These are phyloP conservation scores for Torulaspora indica DNA, from an alignment of 805 yeast species.

Conservation along the genomic window DNA sequence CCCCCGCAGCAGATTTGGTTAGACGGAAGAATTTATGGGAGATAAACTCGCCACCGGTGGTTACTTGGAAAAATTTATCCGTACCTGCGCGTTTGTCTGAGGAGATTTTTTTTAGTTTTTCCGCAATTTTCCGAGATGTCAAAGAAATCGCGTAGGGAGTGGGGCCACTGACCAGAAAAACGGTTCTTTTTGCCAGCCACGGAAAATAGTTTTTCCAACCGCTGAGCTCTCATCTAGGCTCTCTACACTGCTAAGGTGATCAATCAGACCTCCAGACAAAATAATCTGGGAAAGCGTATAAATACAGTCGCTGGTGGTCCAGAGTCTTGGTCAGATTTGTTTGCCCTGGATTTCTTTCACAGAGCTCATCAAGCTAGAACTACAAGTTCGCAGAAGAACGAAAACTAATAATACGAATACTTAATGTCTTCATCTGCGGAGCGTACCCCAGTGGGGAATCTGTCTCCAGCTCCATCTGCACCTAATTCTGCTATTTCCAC, in stretches of 20 bases:
- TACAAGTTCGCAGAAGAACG: neutral
- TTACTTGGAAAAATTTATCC: neutral
- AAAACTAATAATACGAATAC: neutral
- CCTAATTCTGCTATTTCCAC: slow-evolving; percentile 24
- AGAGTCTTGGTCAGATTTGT: neutral
- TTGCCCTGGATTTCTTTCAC: neutral
- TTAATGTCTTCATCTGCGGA: slow-evolving; percentile 8
- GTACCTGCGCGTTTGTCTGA: slow-evolving; percentile 3
- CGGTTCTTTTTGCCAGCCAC: slow-evolving; percentile 2
- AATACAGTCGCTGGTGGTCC: neutral
- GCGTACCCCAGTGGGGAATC: slow-evolving; percentile 8
- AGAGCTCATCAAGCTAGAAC: neutral
- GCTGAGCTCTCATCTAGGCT: slow-evolving; percentile 1
- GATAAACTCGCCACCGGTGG: slow-evolving; percentile 6
- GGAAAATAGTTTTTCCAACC: slow-evolving; percentile 10
- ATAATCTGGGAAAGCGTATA: slow-evolving; percentile 7
- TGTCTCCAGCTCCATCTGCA: slow-evolving; percentile 19
- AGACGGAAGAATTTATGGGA: neutral
- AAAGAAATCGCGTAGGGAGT: slow-evolving; percentile 1
- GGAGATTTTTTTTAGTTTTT: neutral
- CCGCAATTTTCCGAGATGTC: slow-evolving; percentile 4
- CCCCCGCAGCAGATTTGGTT: slow-evolving; percentile 1
- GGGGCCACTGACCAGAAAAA: neutral
- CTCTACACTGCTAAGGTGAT: neutral
- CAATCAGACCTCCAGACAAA: neutral